Percentiles rank a stretch among this genome's conserved stretches.
phyloP scores from a whole-genome alignment of 352 stramenopile genomes.

The Phytophthora cactorum region DNA sequence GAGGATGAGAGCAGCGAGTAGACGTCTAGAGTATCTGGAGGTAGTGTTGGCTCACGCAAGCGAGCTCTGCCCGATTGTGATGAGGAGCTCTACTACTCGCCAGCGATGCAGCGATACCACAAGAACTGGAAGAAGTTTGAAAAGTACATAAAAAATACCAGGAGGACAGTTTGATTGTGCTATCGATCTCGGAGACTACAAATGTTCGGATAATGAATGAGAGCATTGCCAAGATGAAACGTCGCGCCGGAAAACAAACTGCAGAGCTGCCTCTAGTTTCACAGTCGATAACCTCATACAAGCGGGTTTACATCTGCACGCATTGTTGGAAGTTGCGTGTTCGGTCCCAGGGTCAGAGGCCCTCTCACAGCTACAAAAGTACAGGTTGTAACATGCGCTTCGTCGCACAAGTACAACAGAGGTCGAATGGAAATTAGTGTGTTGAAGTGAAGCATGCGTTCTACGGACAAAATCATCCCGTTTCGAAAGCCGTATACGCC shows the following conservation, averaged over 20 bases:
- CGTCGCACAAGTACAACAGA: neutral
- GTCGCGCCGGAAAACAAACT: neutral
- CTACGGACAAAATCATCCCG: neutral
- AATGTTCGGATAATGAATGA: too few species aligned
- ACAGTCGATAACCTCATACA: neutral
- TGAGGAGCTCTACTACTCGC: too few species aligned
- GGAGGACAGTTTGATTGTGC: too few species aligned
- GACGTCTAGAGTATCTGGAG: too few species aligned
- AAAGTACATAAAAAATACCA: too few species aligned
- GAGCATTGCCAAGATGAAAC: too few species aligned
- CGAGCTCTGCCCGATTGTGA: too few species aligned
- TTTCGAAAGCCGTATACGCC: neutral
- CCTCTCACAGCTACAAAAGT: neutral
- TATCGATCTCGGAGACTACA: too few species aligned
- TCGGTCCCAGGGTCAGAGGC: neutral
- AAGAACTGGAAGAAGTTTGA: too few species aligned
- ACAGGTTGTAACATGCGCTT: neutral
- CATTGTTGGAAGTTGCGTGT: neutral
- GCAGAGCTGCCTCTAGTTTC: neutral
- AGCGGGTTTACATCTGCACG: neutral
- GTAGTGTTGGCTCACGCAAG: too few species aligned
- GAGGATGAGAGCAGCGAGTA: too few species aligned
- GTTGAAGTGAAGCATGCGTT: neutral
- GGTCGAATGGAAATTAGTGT: neutral
- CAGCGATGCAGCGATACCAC: too few species aligned